Base-by-base conservation (phyloP, 805 yeast species). In the Teunomyces atbi region DNA sequence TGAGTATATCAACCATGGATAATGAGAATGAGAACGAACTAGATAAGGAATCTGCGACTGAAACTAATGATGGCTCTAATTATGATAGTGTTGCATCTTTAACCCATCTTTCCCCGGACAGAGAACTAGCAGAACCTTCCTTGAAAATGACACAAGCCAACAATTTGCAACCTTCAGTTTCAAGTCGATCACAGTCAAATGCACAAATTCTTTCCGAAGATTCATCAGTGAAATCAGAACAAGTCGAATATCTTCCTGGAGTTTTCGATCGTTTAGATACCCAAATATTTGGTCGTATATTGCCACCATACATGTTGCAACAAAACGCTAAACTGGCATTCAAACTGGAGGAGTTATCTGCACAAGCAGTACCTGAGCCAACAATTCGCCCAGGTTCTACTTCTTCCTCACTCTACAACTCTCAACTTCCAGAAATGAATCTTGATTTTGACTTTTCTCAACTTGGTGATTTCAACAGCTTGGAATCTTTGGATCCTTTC, bases 261-360 rank as follows among this genome's bases (percentile, higher is more conserved):
- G 84, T 87, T 36, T 85, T 89, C 74, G 96, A 89, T 61, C 86
- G 84, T 53, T 65, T 89, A 40, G 97, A 89, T 61, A 81, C 88
- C 58, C 91, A 88, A 58, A 76, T 89, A 15, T 89, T 89, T 70
- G 97, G 96, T 1, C 69, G 87, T 33, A 83, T 86, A 52, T 60
- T 88, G 41, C 96, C 96, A 2, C 94, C 96, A 3, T 88, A 86
- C 60, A 88, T 88, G 95, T 71, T 83, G 41, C 73, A 69, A 45
- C 59, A 53, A 41, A 62, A 59, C 15, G 47, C 45, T 5, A 18
- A 21, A 19, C 32, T 27, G 29, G 21, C 23, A 10, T 37, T 23
- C 12, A 23, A 33, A 11, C 32, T 21, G n/a, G 45, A 28, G 15
- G 45, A 27, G 6, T 26, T 15, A 8, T 19, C 35, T 13, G 16